Evolutionary conservation across 2,329 filamentous ascomycete genomes (phyloP).

Genomic region (Fonsecaea nubica): DNA sequence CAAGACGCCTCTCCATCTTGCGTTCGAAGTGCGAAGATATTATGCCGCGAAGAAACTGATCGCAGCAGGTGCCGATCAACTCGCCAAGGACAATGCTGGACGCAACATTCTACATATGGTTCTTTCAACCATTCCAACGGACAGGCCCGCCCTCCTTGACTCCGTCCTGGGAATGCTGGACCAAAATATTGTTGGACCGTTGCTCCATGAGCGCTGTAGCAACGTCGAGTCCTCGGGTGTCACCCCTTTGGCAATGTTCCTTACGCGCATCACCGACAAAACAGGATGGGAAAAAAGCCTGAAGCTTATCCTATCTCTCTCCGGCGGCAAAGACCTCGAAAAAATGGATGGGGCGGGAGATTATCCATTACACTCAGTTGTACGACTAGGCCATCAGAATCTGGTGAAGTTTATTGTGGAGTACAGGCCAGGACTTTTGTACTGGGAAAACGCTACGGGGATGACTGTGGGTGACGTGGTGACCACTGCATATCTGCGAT

Average conservation of each 20-base stretch:
- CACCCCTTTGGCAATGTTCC: slow-evolving; percentile 70
- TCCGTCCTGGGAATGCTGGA: slow-evolving; percentile 66
- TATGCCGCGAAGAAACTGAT: slow-evolving; percentile 68
- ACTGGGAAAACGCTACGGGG: slow-evolving; percentile 77
- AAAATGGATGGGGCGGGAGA: slow-evolving; percentile 54
- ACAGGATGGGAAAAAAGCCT: slow-evolving; percentile 44
- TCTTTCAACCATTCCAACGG: slow-evolving; percentile 40
- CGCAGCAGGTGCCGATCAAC: slow-evolving; percentile 72
- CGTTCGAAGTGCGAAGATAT: slow-evolving; percentile 63
- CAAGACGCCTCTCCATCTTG: slow-evolving; percentile 71
- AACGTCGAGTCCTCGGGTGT: slow-evolving; percentile 59
- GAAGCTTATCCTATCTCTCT: slow-evolving; percentile 61
- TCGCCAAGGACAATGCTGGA: slow-evolving; percentile 64
- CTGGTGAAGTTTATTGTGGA: slow-evolving; percentile 67
- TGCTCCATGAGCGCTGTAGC: slow-evolving; percentile 53
- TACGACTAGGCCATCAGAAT: slow-evolving; percentile 47
- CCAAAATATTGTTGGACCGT: slow-evolving; percentile 54
- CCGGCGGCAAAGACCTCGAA: slow-evolving; percentile 60
- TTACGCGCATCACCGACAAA: slow-evolving; percentile 44
- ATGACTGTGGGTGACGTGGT: slow-evolving; percentile 74
- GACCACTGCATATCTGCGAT: slow-evolving; percentile 55
- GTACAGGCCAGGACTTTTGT: slow-evolving; percentile 64
- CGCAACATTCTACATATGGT: slow-evolving; percentile 74
- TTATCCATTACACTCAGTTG: slow-evolving; percentile 50
- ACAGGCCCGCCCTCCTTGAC: slow-evolving; percentile 57